Evolutionary conservation across 2,329 filamentous ascomycete species (phyloP), one percentile per base, ranked within the genome.

Genomic region (Verticillium zaregamsianum): DNA sequence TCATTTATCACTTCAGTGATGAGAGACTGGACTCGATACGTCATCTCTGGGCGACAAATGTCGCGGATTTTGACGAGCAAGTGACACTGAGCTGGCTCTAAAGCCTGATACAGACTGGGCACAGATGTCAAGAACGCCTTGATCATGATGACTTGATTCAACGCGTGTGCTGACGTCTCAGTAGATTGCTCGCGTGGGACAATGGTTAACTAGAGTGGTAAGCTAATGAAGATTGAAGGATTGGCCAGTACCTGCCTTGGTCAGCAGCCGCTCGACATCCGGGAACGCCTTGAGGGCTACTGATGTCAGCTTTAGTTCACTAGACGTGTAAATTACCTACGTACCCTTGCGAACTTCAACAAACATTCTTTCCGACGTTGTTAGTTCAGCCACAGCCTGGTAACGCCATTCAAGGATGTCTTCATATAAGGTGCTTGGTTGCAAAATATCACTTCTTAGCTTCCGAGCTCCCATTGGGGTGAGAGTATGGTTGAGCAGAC

Each of bases 381-480:
- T 88, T 23, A 99, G 76, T 73, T 98, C 94, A 62, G 92, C 88
- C 0, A 99, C 78, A 0, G 93, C 92, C 69, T 95, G 90, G 65
- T 93, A 94, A 3, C 95, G 86, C 35, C 84, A 86, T 1, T 77
- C 78, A 17, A 99, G 83, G 15, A 91, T 89, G 3, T 82, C 79
- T 3, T 83, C 75, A 60, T 89, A 72, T 2, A 79, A 84, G 0
- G 92, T 97, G 0, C 92, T 90, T 4, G 95, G 95, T 69, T 99
- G 95, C 2, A 98, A 77, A 35, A 99, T 89, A 66, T 91, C 97
- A 72, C 88, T 93, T 61, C 92, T 85, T 31, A 99, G 83, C 65
- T 97, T 82, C 58, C 95, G 86, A 5, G 87, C 83, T 3, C 95
- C 95, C 92, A 98, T 98, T 0, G 91, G 90, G 0, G 95, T 98